Evolutionary conservation across 768 basidiomycete species (phyloP).

Genomic region (Suillus brevipes): DNA sequence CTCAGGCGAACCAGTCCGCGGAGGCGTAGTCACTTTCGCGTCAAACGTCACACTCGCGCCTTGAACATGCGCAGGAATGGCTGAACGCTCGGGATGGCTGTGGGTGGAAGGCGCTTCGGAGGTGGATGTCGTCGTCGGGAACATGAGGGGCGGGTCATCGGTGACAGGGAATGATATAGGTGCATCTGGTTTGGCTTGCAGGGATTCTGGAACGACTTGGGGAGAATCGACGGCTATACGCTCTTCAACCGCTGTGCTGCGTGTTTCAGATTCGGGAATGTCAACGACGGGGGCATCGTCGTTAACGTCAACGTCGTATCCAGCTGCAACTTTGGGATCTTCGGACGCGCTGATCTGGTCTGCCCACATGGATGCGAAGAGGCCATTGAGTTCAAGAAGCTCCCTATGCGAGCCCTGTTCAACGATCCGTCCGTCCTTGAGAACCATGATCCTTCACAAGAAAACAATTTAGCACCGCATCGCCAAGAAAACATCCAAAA

Average conservation of each 20-base stretch:
- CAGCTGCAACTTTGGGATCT: slow-evolving; percentile 24
- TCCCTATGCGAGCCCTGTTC: slow-evolving; percentile 83
- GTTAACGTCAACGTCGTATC: slow-evolving; percentile 20
- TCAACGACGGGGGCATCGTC: slow-evolving; percentile 22
- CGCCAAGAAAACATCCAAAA: neutral
- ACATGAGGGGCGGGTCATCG: slow-evolving; percentile 24
- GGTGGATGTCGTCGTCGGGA: slow-evolving; percentile 34
- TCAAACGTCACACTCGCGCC: slow-evolving; percentile 68
- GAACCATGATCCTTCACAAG: slow-evolving; percentile 73
- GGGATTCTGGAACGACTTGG: slow-evolving; percentile 15
- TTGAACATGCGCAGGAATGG: slow-evolving; percentile 18
- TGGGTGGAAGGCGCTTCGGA: slow-evolving; percentile 27
- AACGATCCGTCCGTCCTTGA: slow-evolving; percentile 85
- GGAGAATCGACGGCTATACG: slow-evolving; percentile 18
- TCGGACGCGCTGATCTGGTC: slow-evolving; percentile 65
- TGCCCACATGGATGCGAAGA: slow-evolving; percentile 88
- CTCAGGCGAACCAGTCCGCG: slow-evolving; percentile 73
- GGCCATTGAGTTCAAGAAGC: slow-evolving; percentile 65
- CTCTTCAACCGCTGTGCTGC: slow-evolving; percentile 25
- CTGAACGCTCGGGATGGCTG: slow-evolving; percentile 21
- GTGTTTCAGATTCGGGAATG: slow-evolving; percentile 19
- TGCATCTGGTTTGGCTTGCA: slow-evolving; percentile 3
- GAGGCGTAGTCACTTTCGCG: slow-evolving; percentile 52
- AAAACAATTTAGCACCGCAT: neutral
- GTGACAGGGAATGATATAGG: slow-evolving; percentile 39